Evolutionary conservation across 140 eudicot species (phyloP), one percentile per base, ranked within the genome.

Genomic region (Erigeron philadelphicus): DNA sequence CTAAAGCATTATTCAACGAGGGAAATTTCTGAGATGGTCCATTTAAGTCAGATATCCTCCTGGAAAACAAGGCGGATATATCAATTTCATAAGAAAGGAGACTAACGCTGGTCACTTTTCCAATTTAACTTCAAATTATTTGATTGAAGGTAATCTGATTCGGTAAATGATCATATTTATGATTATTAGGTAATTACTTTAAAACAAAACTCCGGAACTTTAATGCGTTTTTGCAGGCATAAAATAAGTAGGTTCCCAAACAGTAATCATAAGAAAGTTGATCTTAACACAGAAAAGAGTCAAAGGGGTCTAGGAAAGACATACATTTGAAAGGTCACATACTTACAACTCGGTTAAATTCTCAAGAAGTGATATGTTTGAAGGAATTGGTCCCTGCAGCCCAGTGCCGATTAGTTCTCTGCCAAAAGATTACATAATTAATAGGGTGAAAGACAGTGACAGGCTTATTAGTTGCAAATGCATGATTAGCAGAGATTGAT

Each of bases 351-450:
- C 84, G 1, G 57, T 31, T 74, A 90, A 72, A 47, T 67, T 25
- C 48, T 78, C 71, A 75, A 83, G 83, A 78, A 81, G 81, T 43
- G 90, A 83, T 66, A 90, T 83, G 64, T 31, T 74, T 75, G 82
- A 76, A n/a, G 97, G 97, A 72, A 90, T 90, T 5, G 93, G 95
- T 45, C 97, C 95, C 77, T 71, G 81, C 67, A 90, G 66, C 47
- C 97, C 97, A 71, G 85, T 83, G 16, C 81, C 93, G 46, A 70
- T 67, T 87, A 90, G 73, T 69, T 90, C 97, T 75, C 95, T 90
- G 79, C 64, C 62, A 48, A 50, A 72, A 64, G 16, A 60, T 47
- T 31, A 9, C 16, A 50, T 76, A 15, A 25, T 19, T 38, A 49
- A 54, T 63, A 45, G 48, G 73, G 48, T 16, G 42, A 6, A 23